A percentile compares a stretch with the other conserved stretches of the same genome.
phyloP scores from a whole-genome alignment of 495 filamentous ascomycete genomes.

The Chaetomidium leptoderma region DNA sequence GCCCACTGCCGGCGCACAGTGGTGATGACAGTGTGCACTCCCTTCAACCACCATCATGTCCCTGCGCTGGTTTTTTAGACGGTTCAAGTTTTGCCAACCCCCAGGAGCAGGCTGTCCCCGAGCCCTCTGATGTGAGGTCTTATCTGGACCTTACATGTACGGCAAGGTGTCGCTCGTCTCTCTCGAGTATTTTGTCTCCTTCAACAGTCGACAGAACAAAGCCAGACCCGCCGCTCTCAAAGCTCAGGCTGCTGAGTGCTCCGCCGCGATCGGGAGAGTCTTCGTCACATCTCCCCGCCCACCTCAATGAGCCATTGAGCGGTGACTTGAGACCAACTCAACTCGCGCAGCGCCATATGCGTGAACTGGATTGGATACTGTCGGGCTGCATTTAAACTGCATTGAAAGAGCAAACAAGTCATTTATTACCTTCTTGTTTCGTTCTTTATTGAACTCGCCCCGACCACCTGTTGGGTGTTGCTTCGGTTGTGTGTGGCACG shows the following conservation, averaged over 20 bases:
- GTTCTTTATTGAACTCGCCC: not conserved
- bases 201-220: constrained; percentile 5
- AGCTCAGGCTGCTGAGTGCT: not conserved
- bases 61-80: not conserved
- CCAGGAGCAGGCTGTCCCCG: constrained; percentile 6
- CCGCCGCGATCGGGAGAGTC: constrained; percentile 6
- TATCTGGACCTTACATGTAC: not conserved
- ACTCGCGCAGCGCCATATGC: not conserved
- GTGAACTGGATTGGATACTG: not conserved
- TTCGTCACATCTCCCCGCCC: not conserved
- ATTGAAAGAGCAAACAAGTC: not conserved
- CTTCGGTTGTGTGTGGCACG: not conserved
- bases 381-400: not conserved
- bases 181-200: constrained; percentile 6
- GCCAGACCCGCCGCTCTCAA: constrained; percentile 1
- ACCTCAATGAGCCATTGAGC: constrained; percentile 5
- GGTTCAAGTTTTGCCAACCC: not conserved
- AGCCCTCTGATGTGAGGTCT: constrained; percentile 13
- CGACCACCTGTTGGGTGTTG: not conserved
- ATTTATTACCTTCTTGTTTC: not conserved
- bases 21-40: constrained; percentile 4
- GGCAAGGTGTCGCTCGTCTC: constrained; percentile 10
- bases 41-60: constrained; percentile 11
- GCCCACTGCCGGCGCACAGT: constrained; percentile 10
- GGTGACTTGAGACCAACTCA: constrained; percentile 6